Percentiles rank a stretch among this genome's conserved stretches.
Evolutionary conservation across 73 alveolate species (phyloP).

Genomic region (Diophrys sp.): DNA sequence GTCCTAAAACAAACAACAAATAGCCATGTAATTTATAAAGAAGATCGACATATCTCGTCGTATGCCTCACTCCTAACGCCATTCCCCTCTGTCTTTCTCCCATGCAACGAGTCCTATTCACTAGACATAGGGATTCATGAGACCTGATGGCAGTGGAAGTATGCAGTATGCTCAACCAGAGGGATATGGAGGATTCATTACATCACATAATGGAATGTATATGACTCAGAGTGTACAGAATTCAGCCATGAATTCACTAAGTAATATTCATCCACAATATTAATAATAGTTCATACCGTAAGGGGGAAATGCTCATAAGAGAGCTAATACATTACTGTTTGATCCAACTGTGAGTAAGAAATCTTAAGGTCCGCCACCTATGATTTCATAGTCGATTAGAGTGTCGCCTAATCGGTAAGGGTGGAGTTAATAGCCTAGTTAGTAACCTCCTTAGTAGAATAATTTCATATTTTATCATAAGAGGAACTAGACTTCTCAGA

Average conservation of each 20-base stretch:
- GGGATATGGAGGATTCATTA: background rate
- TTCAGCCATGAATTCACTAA: background rate
- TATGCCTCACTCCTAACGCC: background rate
- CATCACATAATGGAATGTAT: background rate
- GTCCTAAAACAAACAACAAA: background rate
- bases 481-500: background rate
- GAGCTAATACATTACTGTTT: background rate
- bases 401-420: background rate
- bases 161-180: background rate
- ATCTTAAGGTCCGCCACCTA: background rate
- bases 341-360: background rate
- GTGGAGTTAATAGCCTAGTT: too few species aligned
- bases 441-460: too few species aligned
- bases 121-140: background rate
- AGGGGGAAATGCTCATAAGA: background rate
- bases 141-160: background rate
- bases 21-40: background rate
- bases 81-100: background rate
- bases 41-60: background rate
- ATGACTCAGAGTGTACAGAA: background rate
- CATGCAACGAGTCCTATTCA: background rate
- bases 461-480: background rate
- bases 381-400: background rate
- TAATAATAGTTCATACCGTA: too few species aligned
- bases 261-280: background rate